Evolutionary conservation across 1,284 basidiomycete species (phyloP).

Genomic region (Porogramme epimiltina): DNA sequence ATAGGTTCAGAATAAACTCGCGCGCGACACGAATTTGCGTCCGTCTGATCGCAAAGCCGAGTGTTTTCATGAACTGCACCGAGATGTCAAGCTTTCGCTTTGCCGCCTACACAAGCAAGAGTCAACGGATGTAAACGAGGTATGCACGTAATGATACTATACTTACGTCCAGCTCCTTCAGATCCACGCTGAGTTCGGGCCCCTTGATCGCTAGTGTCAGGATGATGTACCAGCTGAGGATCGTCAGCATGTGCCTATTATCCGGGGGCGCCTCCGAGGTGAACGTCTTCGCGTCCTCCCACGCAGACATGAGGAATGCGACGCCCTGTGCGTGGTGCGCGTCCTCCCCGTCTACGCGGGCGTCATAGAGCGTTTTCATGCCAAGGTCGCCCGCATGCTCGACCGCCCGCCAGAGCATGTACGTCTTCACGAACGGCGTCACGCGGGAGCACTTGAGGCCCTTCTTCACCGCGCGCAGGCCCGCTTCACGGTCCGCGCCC

Average conservation of each 20-base stretch:
- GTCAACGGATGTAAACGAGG: too few relatives aligned
- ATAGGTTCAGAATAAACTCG: conserved; percentile 45
- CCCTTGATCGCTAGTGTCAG: conserved; percentile 52
- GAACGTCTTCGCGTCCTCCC: conserved; percentile 60
- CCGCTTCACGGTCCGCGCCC: conserved; percentile 35
- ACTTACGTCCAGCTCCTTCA: conserved; percentile 52
- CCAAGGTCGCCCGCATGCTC: conserved; percentile 60
- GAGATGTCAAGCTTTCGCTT: conserved; percentile 47
- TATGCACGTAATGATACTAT: neutral
- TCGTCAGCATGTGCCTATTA: conserved; percentile 55
- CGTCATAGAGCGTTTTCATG: conserved; percentile 46
- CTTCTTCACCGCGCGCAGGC: conserved; percentile 54
- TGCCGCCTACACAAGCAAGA: conserved; percentile 39
- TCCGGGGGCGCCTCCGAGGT: conserved; percentile 60
- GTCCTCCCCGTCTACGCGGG: conserved; percentile 41
- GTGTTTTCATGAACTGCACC: conserved; percentile 47
- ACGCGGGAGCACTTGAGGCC: conserved; percentile 45
- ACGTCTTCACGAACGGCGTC: conserved; percentile 35
- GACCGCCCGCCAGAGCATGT: conserved; percentile 58
- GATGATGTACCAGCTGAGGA: conserved; percentile 59
- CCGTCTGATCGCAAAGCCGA: conserved; percentile 45
- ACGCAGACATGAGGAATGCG: conserved; percentile 54
- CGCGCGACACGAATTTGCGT: conserved; percentile 53
- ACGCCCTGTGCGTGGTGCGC: conserved; percentile 57
- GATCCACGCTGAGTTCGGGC: conserved; percentile 46